Conservation (phyloP, 2,329 filamentous ascomycete genomes). For the Xylariaceae sp. region DNA sequence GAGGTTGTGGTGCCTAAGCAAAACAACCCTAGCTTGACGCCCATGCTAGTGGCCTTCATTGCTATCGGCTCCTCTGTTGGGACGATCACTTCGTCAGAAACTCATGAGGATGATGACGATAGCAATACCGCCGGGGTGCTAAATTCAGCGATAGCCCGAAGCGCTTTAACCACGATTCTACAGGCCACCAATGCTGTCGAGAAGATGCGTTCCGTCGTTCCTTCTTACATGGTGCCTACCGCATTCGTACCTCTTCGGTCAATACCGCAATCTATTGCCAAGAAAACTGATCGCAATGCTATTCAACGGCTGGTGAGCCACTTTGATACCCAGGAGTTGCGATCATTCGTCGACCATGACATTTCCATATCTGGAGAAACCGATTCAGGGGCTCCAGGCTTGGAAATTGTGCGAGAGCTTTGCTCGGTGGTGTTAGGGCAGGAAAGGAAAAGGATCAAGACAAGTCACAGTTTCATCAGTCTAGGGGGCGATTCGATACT, state of each 20-base stretch:
- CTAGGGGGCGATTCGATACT: not conserved
- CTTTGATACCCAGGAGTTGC: conserved; percentile 1
- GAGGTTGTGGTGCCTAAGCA: conserved; percentile 9
- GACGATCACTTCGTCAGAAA: too few species aligned
- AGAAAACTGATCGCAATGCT: not conserved
- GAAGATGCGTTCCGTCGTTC: not conserved
- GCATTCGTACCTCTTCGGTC: not conserved
- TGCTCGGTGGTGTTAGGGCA: not conserved
- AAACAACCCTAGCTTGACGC: conserved; percentile 2
- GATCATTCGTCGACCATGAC: conserved; percentile 1
- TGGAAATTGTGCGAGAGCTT: too few species aligned
- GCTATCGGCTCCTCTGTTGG: conserved; percentile 4
- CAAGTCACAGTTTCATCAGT: not conserved
- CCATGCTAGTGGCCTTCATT: conserved; percentile 4
- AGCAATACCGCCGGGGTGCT: too few species aligned
- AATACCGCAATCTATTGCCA: not conserved
- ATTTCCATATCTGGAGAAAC: not conserved
- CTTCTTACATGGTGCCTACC: conserved; percentile 10
- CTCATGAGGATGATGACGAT: too few species aligned
- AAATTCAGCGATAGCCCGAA: too few species aligned
- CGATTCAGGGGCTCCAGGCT: not conserved
- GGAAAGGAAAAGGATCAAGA: not conserved
- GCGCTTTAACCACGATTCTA: too few species aligned
- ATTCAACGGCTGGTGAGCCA: not conserved
- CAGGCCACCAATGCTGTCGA: not conserved